Evolutionary conservation across 495 filamentous ascomycete genomes (phyloP), one percentile per base, ranked within the genome.

Genomic region (Penicillium egyptiacum): DNA sequence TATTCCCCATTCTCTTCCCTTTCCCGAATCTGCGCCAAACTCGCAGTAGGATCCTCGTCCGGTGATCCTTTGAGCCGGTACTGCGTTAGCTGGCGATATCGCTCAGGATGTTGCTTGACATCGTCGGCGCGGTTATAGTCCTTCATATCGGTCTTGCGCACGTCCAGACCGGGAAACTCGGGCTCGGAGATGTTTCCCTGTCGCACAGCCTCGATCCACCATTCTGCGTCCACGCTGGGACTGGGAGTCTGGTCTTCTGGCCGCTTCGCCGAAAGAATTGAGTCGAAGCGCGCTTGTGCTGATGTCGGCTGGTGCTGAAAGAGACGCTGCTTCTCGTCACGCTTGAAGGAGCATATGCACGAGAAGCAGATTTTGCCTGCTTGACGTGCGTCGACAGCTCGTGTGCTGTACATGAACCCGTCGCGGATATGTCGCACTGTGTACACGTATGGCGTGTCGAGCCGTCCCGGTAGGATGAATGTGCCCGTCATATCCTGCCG

Each of bases 401-500:
- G 70, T 19, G 83, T 85, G 65, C 72, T 77, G 67, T 86, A 88
- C 48, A 74, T 78, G 25, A 74, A 72, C 4, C 86, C 82, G 50
- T 82, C 70, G 28, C 83, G 74, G 35, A 88, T 63, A 17, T 75
- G 76, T 9, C 74, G 74, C 10, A 86, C 79, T 5, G 70, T 70
- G 70, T 86, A 89, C 49, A 85, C 67, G 64, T 84, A 89, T 5
- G 86, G 85, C 2, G 81, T 72, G 59, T 82, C 75, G 1, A 68
- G 44, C 10, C 62, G 60, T 7, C 84, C 87, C 4, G 69, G 65
- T 1, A 82, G 69, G n/a, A 85, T 83, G 65, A 91, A 91, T 70
- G 77, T 84, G 5, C 87, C 87, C 25, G 86, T 81, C 53, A 88
- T 83, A 49, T 85, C 81, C 87, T 89, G 55, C 11, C n/a, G 1